Evolutionary conservation across 768 basidiomycete genomes (phyloP).

Genomic region (Kwoniella botswanensis): DNA sequence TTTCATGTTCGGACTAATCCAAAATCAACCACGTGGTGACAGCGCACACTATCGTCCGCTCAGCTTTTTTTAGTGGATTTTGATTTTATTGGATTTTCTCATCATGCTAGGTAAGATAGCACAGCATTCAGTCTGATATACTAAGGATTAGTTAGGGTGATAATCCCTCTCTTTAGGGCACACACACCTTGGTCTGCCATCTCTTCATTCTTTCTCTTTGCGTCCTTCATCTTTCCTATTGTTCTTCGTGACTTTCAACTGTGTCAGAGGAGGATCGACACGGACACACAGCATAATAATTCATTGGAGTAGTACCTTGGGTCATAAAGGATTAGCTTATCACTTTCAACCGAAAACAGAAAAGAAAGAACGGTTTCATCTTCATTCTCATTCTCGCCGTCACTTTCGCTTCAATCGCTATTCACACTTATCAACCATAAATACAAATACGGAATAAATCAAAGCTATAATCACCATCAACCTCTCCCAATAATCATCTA

Average conservation of each 20-base stretch:
- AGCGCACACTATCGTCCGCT: not conserved
- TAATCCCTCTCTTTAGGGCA: not conserved
- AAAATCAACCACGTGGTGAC: not conserved
- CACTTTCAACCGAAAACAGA: no score
- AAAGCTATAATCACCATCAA: not conserved
- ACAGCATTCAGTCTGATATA: not conserved
- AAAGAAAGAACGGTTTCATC: no score
- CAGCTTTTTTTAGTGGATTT: not conserved
- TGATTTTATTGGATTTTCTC: not conserved
- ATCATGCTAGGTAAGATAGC: not conserved
- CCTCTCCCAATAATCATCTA: not conserved
- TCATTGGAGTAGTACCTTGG: not conserved
- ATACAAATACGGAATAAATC: not conserved
- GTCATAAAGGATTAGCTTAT: no score
- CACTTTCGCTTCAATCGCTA: no score
- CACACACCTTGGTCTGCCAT: not conserved
- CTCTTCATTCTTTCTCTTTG: not conserved
- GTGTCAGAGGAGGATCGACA: not conserved
- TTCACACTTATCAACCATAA: not conserved
- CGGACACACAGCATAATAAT: not conserved
- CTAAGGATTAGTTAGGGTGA: not conserved
- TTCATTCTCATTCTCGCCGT: no score
- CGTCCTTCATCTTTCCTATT: not conserved
- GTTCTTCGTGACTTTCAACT: not conserved
- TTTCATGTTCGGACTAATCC: not conserved